A percentile compares a stretch with the other conserved stretches of the same genome.
These are phyloP conservation scores for Mycosarcoma mackinlayi DNA, from an alignment of 1,284 basidiomycete genomes.

Conservation along the genomic window DNA sequence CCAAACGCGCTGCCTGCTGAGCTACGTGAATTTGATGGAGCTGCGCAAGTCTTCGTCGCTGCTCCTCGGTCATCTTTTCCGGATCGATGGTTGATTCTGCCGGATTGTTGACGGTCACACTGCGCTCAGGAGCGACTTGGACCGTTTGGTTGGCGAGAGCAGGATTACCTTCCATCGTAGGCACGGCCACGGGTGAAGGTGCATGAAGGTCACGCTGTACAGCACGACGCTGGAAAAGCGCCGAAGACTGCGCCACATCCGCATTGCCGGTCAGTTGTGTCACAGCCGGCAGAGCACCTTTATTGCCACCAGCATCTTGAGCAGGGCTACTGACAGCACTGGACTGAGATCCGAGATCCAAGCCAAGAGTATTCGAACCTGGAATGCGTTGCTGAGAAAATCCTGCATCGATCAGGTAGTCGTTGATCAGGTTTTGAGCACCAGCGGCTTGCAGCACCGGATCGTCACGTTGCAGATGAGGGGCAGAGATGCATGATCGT, in stretches of 20 bases:
- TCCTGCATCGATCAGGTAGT: slow-evolving; percentile 45
- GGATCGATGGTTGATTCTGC: slow-evolving; percentile 31
- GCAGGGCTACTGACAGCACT: slow-evolving; percentile 18
- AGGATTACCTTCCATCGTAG: slow-evolving; percentile 3
- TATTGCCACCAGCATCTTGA: slow-evolving; percentile 1
- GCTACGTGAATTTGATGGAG: slow-evolving; percentile 48
- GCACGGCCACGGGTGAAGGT: slow-evolving; percentile 48
- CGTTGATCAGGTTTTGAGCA: slow-evolving; percentile 40
- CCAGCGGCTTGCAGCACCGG: slow-evolving; percentile 29
- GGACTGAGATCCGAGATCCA: slow-evolving; percentile 19
- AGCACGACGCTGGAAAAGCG: slow-evolving; percentile 54
- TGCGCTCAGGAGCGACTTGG: slow-evolving; percentile 19
- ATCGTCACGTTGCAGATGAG: slow-evolving; percentile 43
- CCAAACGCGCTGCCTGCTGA: slow-evolving; percentile 37
- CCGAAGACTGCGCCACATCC: slow-evolving; percentile 34
- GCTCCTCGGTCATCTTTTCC: slow-evolving; percentile 44
- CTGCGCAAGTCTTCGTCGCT: slow-evolving; percentile 37
- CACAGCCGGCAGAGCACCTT: slow-evolving; percentile 3
- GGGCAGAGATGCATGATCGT: slow-evolving; percentile 47
- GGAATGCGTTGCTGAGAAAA: slow-evolving; percentile 37
- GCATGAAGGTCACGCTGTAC: slow-evolving; percentile 44
- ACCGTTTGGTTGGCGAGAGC: slow-evolving; percentile 9
- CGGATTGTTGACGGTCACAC: slow-evolving; percentile 29
- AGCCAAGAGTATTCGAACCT: slow-evolving; percentile 27
- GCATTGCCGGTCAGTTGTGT: slow-evolving; percentile 19